Evolutionary conservation across 352 stramenopile species (phyloP), one percentile per base, ranked within the genome.

Genomic region (Peronospora destructor): DNA sequence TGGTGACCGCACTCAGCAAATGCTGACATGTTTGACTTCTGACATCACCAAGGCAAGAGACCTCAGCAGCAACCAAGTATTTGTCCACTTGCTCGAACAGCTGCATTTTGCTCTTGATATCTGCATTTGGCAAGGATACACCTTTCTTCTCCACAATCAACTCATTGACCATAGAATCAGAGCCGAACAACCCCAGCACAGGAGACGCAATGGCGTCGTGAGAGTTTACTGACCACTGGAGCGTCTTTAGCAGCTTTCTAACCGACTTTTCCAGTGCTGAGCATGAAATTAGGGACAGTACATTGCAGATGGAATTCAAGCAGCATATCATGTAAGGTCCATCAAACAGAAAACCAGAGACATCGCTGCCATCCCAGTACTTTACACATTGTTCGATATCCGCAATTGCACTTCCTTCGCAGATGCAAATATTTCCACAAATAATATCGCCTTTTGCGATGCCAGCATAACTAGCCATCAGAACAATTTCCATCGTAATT

Each of bases 271-370:
- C 71, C 28, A 83, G 36, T 26, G 49, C 45, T 25, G 68, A 59
- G 36, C 70, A 78, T 7, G 71, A 81, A 53, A 78, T 68, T 26
- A 89, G 32, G 2, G 69, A 80, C 10, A 87, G 41, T 13, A 71
- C 62, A 43, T 73, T 72, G 52, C 69, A 82, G 1, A 84, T 47
- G 5, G 69, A 66, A 56, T 80, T 66, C 48, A 89, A 60, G 34
- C 75, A 85, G 29, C 33, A 38, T 16, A 64, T 23, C 23, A 68
- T 29, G 13, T 53, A 59, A 28, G 54, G 16, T 16, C 9, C 17
- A 49, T 83, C 63, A 29, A 84, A 86, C 6, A 81, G 23, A 39
- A 61, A 43, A 0, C 54, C 59, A 40, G 10, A 38, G 14, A 32
- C 6, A 7, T 45, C 29, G 41, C 32, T 21, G 12, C 29, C 8